Percentiles rank a stretch among this genome's conserved stretches.
phyloP scores from a whole-genome alignment of 2,329 filamentous ascomycete genomes.

The Xylaria sp. region DNA sequence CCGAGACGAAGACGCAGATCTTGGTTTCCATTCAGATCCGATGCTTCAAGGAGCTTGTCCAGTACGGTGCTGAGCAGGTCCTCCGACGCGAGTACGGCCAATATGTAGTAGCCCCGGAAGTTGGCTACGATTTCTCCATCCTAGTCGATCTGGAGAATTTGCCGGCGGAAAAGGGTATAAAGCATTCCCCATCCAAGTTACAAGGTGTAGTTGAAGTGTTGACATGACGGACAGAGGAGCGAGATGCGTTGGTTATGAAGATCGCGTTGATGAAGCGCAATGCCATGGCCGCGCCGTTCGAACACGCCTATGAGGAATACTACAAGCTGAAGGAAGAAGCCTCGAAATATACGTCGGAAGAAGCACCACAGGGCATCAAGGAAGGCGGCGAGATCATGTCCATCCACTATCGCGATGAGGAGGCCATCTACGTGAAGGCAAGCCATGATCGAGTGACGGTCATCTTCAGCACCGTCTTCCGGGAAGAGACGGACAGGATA shows the following conservation, averaged over 20 bases:
- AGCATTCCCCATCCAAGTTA: neutral
- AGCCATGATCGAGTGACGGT: constrained; percentile 97
- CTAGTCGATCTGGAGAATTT: constrained; percentile 85
- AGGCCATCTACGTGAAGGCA: constrained; percentile 98
- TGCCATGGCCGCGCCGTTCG: constrained; percentile 97
- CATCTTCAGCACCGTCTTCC: constrained; percentile 98
- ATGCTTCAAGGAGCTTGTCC: constrained; percentile 89
- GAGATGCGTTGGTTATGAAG: constrained; percentile 83
- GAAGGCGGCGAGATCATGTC: constrained; percentile 94
- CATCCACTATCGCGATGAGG: constrained; percentile 97
- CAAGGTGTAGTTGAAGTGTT: constrained; percentile 8
- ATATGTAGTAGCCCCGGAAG: constrained; percentile 85
- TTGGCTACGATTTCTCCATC: constrained; percentile 95
- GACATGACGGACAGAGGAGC: constrained; percentile 62
- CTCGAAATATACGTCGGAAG: constrained; percentile 89
- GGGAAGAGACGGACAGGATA: constrained; percentile 95
- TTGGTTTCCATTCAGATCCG: constrained; percentile 92
- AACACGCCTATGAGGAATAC: constrained; percentile 94
- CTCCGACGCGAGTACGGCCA: constrained; percentile 92
- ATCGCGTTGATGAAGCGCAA: constrained; percentile 95
- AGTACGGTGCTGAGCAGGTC: constrained; percentile 90
- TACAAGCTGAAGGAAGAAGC: constrained; percentile 84
- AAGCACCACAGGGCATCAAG: constrained; percentile 84
- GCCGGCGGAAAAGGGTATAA: constrained; percentile 73
- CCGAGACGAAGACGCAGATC: constrained; percentile 91